Evolutionary conservation across 2,329 filamentous ascomycete genomes (phyloP).

Genomic region (Fusarium ambrosium): DNA sequence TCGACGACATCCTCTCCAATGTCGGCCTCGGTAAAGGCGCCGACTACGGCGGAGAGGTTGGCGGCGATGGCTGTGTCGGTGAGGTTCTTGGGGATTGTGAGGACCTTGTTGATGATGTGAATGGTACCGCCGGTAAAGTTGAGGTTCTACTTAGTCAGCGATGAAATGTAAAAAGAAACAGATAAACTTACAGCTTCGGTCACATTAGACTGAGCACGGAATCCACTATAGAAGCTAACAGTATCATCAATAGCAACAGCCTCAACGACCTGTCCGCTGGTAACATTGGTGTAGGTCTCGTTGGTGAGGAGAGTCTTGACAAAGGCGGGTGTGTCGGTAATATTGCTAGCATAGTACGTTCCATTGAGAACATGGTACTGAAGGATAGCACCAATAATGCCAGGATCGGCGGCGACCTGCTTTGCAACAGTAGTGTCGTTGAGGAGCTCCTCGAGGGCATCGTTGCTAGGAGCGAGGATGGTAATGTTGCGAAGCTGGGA

Average conservation of each 20-base stretch:
- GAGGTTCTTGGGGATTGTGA: conserved; percentile 53
- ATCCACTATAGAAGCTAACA: conserved; percentile 61
- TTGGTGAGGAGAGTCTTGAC: conserved; percentile 60
- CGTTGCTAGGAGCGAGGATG: conserved; percentile 68
- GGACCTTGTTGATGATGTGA: conserved; percentile 63
- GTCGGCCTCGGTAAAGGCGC: conserved; percentile 45
- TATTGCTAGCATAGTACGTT: conserved; percentile 52
- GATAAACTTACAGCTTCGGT: conserved; percentile 46
- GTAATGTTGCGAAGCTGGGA: conserved; percentile 39
- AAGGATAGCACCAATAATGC: conserved; percentile 61
- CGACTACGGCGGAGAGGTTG: conserved; percentile 40
- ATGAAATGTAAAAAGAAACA: no score
- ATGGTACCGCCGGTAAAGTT: conserved; percentile 61
- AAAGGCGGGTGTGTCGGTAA: conserved; percentile 50
- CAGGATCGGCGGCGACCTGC: conserved; percentile 54
- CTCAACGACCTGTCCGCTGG: conserved; percentile 60
- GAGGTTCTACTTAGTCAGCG: conserved; percentile 52
- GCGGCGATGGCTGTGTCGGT: conserved; percentile 47
- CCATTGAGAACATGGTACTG: conserved; percentile 70
- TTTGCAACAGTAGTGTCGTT: conserved; percentile 59
- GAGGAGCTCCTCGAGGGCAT: conserved; percentile 64
- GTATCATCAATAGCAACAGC: conserved; percentile 56
- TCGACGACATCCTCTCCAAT: conserved; percentile 42
- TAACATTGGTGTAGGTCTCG: conserved; percentile 57
- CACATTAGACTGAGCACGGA: conserved; percentile 56